Conservation (phyloP, 2,329 filamentous ascomycete species). For the Daldinia eschscholtzii region DNA sequence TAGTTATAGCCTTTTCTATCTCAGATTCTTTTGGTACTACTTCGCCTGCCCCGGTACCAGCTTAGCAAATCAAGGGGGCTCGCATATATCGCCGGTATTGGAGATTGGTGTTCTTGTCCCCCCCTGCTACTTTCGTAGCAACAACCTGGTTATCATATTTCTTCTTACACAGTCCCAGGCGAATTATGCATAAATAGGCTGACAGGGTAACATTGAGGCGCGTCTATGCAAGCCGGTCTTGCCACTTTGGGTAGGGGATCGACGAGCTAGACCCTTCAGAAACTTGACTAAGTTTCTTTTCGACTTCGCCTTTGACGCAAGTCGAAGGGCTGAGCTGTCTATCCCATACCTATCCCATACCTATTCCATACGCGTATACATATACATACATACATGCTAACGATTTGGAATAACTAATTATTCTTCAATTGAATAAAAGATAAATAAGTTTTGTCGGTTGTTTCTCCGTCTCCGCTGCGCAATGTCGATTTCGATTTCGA, state of each 20-base stretch:
- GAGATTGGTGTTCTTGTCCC: not conserved
- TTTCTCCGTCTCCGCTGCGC: no score
- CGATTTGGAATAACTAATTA: not conserved
- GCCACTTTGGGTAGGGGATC: slow-evolving; percentile 1
- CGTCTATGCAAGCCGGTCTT: not conserved
- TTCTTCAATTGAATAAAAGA: no score
- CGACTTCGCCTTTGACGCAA: not conserved
- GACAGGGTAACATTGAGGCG: not conserved
- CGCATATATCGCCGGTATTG: not conserved
- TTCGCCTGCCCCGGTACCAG: not conserved
- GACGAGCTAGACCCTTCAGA: not conserved
- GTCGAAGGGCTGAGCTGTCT: not conserved
- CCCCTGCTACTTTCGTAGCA: not conserved
- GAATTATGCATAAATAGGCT: not conserved
- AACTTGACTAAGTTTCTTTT: not conserved
- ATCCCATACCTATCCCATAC: not conserved
- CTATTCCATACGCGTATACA: not conserved
- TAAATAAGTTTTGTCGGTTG: no score
- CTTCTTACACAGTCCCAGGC: not conserved
- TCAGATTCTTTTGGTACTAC: not conserved
- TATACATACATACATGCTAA: not conserved
- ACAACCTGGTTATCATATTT: not conserved
- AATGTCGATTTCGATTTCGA: not conserved
- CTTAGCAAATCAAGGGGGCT: slow-evolving; percentile 10
- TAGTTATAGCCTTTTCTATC: not conserved